These are phyloP conservation scores for Aspergillus taichungensis DNA, from an alignment of 495 filamentous ascomycete genomes.

Conservation along the genomic window DNA sequence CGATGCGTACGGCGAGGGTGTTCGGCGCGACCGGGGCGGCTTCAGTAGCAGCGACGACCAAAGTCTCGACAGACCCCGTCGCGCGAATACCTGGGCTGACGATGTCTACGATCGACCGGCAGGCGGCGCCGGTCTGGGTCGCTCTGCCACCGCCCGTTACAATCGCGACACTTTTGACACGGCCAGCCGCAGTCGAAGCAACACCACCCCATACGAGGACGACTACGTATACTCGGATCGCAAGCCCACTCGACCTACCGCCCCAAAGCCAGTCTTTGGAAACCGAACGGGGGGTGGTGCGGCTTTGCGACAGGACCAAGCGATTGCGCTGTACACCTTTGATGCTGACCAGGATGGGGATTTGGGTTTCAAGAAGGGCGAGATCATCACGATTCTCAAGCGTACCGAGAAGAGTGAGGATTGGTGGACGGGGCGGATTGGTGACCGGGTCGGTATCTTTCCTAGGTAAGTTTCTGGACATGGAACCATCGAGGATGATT, in stretches of 20 bases:
- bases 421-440: constrained; percentile 71
- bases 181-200: constrained; percentile 37
- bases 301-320: constrained; percentile 69
- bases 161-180: constrained; percentile 44
- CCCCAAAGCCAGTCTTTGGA: constrained; percentile 78
- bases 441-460: constrained; percentile 56
- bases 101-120: constrained; percentile 69
- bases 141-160: constrained; percentile 40
- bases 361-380: constrained; percentile 92
- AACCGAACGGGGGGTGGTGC: constrained; percentile 46
- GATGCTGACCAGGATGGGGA: constrained; percentile 91
- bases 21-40: constrained; percentile 49
- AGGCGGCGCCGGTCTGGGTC: constrained; percentile 32
- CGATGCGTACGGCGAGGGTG: constrained; percentile 66
- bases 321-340: constrained; percentile 82
- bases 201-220: constrained; percentile 39
- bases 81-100: constrained; percentile 80
- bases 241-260: constrained; percentile 58
- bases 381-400: constrained; percentile 94
- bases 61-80: constrained; percentile 59
- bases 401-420: constrained; percentile 89
- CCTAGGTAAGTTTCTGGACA: constrained; percentile 35
- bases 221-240: constrained; percentile 54
- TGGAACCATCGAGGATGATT: background rate
- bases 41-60: constrained; percentile 40